phyloP scores from a whole-genome alignment of 1,139 yeast genomes.

The Kurtzmaniella quercitrusa region DNA sequence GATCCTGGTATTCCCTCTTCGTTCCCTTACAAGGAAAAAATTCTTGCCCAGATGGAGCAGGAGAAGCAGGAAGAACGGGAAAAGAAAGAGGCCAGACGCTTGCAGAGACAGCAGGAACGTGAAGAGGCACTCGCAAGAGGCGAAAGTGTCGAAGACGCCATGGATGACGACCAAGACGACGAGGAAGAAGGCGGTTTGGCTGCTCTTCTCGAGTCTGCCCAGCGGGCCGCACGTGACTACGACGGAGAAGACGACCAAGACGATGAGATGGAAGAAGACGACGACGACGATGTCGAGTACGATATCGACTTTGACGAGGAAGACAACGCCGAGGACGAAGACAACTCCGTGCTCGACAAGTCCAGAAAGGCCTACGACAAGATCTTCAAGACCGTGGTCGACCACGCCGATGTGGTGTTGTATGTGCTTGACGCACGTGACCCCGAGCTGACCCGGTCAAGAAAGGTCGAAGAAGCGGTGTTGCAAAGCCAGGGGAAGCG shows the following conservation, averaged over 20 bases:
- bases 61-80: constrained; percentile 60
- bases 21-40: constrained; percentile 88
- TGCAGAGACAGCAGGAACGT: constrained; percentile 43
- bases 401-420: constrained; percentile 81
- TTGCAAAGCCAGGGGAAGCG: constrained; percentile 75
- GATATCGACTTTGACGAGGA: constrained; percentile 51
- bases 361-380: constrained; percentile 93
- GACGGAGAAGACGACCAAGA: constrained; percentile 50
- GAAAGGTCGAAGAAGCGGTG: constrained; percentile 86
- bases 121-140: constrained; percentile 45
- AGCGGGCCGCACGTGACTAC: constrained; percentile 72
- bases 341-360: constrained; percentile 48
- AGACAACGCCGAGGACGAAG: constrained; percentile 41
- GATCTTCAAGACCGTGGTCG: constrained; percentile 77
- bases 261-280: constrained; percentile 32
- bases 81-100: constrained; percentile 48
- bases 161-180: constrained; percentile 35
- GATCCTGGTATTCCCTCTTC: constrained; percentile 94
- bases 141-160: constrained; percentile 28
- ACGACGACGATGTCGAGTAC: constrained; percentile 40
- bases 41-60: constrained; percentile 77
- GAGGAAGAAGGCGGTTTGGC: constrained; percentile 59
- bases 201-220: constrained; percentile 87
- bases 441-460: constrained; percentile 92
- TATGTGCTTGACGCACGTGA: constrained; percentile 97